Evolutionary conservation across 495 filamentous ascomycete genomes (phyloP), one percentile per base, ranked within the genome.

Genomic region (Penicillium steckii): DNA sequence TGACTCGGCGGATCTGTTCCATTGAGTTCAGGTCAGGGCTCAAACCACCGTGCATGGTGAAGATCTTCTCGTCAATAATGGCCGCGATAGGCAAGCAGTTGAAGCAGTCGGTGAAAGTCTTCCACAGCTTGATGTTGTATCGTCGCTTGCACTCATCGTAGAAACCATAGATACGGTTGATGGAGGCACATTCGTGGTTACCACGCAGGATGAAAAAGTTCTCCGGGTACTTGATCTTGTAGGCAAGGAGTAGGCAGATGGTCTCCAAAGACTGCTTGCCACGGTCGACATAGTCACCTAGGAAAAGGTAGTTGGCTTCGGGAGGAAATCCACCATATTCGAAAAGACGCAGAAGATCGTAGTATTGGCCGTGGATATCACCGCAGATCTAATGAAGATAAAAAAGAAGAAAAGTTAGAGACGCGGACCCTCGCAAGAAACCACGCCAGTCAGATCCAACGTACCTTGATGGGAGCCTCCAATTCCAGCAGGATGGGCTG

Each of bases 51-150:
- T 98, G 94, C 94, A 98, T 98, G 55, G 94, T 98, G 82, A 98
- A 97, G 63, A 98, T 98, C 87, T 98, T 98, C 81, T 98, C 94
- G 68, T 98, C 94, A 64, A 98, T 98, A 72, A 98, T 98, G 50
- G 94, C 94, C n/a, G 94, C 94, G 72, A 98, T 98, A 25, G 94
- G 94, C 66, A 98, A 72, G 79, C 94, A 98, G 80, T 98, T 98
- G 83, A 98, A 98, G 83, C 94, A 98, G 65, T 98, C 94, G 30
- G 94, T 98, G 68, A 98, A 98, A 6, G 94, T 98, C 81, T 98
- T 98, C 94, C 94, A 98, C 56, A 98, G 85, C 83, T 98, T 98
- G 79, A 98, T 98, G 79, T 98, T 98, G 76, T 98, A 98, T 53
- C 94, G 81, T 56, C 94, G 86, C 80, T 98, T 98, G 84, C 94